These are phyloP conservation scores for Pseudogymnoascus sp. DNA, from an alignment of 2,329 filamentous ascomycete species.

Conservation along the genomic window DNA sequence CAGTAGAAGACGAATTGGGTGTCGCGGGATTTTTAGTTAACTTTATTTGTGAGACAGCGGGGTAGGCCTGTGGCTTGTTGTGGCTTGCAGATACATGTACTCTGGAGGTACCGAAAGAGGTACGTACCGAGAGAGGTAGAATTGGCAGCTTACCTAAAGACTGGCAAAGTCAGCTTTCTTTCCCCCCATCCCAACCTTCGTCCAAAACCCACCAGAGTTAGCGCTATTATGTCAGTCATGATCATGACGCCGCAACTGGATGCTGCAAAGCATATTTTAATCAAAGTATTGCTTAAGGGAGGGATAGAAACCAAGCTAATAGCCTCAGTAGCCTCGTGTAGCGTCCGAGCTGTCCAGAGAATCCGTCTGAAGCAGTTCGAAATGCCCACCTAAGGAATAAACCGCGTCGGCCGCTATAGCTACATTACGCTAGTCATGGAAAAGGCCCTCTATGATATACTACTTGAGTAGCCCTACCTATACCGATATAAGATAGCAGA, in stretches of 20 bases:
- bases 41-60: too few relatives aligned
- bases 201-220: not conserved
- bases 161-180: too few relatives aligned
- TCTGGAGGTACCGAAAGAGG: not conserved
- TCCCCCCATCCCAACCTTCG: not conserved
- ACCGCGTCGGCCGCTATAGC: conserved; percentile 15
- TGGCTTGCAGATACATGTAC: too few relatives aligned
- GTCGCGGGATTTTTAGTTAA: too few relatives aligned
- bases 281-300: conserved; percentile 15
- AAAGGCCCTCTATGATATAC: conserved; percentile 21
- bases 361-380: not conserved
- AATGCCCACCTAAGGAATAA: not conserved
- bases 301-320: conserved; percentile 17
- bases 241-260: conserved; percentile 8
- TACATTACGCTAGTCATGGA: conserved; percentile 21
- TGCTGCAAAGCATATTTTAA: conserved; percentile 14
- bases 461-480: conserved; percentile 24
- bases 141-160: not conserved
- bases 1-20: too few relatives aligned
- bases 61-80: not conserved
- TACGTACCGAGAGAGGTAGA: not conserved
- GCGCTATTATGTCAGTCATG: not conserved
- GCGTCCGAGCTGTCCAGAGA: not conserved
- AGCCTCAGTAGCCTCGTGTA: conserved; percentile 14
- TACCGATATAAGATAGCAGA: conserved; percentile 25